Evolutionary conservation across 306 rosid species (phyloP), one percentile per base, ranked within the genome.

Genomic region (Canavalia gladiata): DNA sequence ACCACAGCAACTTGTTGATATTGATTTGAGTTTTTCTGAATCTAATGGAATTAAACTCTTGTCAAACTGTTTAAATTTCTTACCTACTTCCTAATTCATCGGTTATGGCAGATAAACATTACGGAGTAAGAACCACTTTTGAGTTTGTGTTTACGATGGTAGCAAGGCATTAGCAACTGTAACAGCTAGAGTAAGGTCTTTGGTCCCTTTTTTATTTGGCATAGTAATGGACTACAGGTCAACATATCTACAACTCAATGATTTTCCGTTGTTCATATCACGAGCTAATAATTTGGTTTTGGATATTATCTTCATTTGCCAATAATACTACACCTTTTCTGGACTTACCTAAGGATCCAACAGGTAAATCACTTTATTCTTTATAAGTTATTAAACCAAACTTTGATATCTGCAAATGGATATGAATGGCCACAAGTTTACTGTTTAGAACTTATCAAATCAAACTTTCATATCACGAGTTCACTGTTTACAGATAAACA

Each of bases 1-100:
- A 92, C 96, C 97, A 94, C 94, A 84, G 92, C 96, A 92, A 92
- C 97, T 18, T 18, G 25, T 18, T 18, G 25, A 18, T 18, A 18
- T 18, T 18, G 25, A 18, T 18, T 18, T 18, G 25, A 18, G 0
- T 18, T 18, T 0, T 18, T 18, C 25, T 0, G 0, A 18, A 18
- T 18, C 0, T 18, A 18, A 18, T 18, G 25, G 0, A 18, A 18
- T 18, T 18, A 18, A 18, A 18, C 25, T 0, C 25, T 18, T 18
- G 25, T 18, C 25, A 18, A 18, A 18, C 25, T 18, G 0, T 18
- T 18, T 18, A 18, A 18, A 18, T 18, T 18, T 18, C 25, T 18
- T 18, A 18, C 25, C 25, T 18, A 18, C 25, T 18, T 54, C 5
- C 4, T n/a, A 7, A 2, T 6, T 70, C 45, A 35, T n/a, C 47